Evolutionary conservation across 2,329 filamentous ascomycete genomes (phyloP).

Genomic region (Monilinia polystroma): DNA sequence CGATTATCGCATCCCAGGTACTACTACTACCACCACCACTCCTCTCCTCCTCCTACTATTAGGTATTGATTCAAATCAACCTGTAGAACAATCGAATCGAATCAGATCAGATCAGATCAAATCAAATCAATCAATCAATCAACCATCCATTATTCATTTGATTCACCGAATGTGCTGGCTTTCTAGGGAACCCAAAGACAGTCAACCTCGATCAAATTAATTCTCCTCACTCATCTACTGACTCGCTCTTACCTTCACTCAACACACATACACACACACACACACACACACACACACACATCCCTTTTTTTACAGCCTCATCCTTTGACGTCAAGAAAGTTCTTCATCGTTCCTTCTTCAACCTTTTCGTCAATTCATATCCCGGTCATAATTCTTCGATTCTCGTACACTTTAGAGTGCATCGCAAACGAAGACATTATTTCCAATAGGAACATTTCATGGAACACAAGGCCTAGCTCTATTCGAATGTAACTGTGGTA

Average conservation of each 20-base stretch:
- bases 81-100: background rate
- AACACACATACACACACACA: background rate
- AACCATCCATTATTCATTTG: background rate
- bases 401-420: constrained; percentile 28
- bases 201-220: constrained; percentile 22
- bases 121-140: background rate
- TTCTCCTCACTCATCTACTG: background rate
- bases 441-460: constrained; percentile 29
- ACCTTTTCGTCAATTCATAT: constrained; percentile 5
- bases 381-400: constrained; percentile 9
- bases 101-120: background rate
- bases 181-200: constrained; percentile 21
- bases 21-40: background rate
- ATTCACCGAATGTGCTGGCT: constrained; percentile 25
- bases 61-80: background rate
- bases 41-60: background rate
- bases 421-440: constrained; percentile 34
- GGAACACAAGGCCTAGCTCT: constrained; percentile 34
- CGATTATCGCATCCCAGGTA: too few species aligned
- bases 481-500: constrained; percentile 36
- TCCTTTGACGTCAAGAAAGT: constrained; percentile 17
- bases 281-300: background rate
- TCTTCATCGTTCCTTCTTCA: constrained; percentile 19
- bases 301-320: constrained; percentile 23
- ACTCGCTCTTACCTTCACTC: background rate